Evolutionary conservation across 179 eudicot genomes (phyloP).

Genomic region (Pouteria campechiana): DNA sequence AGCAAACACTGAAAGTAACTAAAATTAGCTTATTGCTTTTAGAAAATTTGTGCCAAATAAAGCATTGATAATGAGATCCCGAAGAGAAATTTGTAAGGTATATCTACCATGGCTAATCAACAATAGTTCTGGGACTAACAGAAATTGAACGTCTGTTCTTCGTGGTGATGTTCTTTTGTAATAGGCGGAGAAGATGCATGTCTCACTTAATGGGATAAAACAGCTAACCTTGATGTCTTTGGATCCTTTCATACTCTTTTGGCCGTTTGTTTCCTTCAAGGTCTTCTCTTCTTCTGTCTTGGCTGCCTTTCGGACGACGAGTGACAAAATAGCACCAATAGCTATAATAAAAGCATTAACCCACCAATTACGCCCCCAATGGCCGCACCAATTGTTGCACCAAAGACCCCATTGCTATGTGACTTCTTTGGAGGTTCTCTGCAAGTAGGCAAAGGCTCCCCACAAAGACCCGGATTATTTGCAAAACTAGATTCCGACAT

Average conservation of each 20-base stretch:
- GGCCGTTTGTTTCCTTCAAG: constrained; percentile 94
- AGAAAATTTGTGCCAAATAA: too few species aligned
- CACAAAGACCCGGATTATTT: constrained; percentile 72
- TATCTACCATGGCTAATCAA: too few species aligned
- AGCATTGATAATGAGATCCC: too few species aligned
- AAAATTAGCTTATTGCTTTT: too few species aligned
- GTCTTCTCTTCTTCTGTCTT: constrained; percentile 60
- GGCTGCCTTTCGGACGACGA: constrained; percentile 35
- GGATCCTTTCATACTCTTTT: constrained; percentile 70
- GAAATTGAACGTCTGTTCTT: too few species aligned
- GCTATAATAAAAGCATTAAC: too few species aligned
- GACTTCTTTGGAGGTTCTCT: constrained; percentile 14
- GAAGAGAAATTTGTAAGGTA: too few species aligned
- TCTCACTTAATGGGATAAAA: constrained; percentile 6
- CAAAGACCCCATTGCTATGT: too few species aligned
- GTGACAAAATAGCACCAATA: constrained; percentile 27
- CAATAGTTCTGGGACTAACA: too few species aligned
- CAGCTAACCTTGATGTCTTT: constrained; percentile 56
- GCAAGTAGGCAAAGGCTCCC: constrained; percentile 37
- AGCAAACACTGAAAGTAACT: too few species aligned
- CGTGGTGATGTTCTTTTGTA: too few species aligned
- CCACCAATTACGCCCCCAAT: constrained; percentile 43
- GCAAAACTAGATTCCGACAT: constrained; percentile 24
- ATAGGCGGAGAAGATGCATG: too few species aligned
- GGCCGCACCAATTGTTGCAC: constrained; percentile 32